phyloP scores from a whole-genome alignment of 179 eudicot species.

The Nepenthes alata region DNA sequence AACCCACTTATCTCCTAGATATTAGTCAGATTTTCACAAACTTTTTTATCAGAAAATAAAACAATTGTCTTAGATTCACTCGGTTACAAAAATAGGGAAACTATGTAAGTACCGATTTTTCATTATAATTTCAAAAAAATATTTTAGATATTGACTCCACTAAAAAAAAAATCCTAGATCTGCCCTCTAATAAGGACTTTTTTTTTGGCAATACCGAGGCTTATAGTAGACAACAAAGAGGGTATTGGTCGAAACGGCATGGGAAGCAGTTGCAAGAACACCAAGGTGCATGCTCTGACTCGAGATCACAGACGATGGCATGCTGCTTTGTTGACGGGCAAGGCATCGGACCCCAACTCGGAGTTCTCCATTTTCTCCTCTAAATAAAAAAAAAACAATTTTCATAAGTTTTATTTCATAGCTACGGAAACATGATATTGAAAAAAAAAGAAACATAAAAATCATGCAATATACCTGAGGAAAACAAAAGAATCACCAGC shows the following conservation, averaged over 20 bases:
- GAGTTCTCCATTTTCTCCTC: constrained; percentile 43
- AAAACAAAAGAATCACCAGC: constrained; percentile 64
- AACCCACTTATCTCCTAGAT: too few relatives aligned
- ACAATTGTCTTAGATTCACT: too few relatives aligned
- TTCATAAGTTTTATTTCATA: not conserved
- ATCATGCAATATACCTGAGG: constrained; percentile 29
- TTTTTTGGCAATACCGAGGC: constrained; percentile 20
- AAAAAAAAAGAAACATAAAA: not conserved
- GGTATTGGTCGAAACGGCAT: constrained; percentile 35
- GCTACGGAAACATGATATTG: not conserved
- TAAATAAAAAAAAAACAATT: constrained; percentile 5
- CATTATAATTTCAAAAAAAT: too few relatives aligned
- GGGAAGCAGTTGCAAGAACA: constrained; percentile 50
- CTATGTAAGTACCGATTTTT: too few relatives aligned
- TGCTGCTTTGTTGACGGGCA: constrained; percentile 26
- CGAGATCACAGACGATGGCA: constrained; percentile 49
- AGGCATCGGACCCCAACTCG: constrained; percentile 49
- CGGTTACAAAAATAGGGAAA: too few relatives aligned
- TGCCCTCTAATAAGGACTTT: not conserved
- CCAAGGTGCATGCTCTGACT: constrained; percentile 68
- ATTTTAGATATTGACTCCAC: too few relatives aligned
- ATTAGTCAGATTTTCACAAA: too few relatives aligned
- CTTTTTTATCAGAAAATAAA: too few relatives aligned
- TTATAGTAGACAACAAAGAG: constrained; percentile 49
- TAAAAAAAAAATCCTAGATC: too few relatives aligned